Evolutionary conservation across 306 rosid species (phyloP), one percentile per base, ranked within the genome.

Genomic region (Quercus mongolica): DNA sequence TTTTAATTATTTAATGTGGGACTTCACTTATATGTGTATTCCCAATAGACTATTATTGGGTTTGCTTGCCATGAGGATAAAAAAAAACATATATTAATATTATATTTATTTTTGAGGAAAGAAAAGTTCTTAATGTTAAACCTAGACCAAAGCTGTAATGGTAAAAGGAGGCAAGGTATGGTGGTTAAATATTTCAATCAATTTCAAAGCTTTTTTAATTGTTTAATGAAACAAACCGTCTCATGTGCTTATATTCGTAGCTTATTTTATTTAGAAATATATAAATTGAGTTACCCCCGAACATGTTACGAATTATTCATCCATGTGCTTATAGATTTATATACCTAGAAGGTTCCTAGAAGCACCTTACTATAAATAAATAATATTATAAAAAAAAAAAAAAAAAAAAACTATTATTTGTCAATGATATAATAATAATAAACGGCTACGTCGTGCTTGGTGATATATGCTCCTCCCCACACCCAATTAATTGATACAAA

Each of bases 281-380:
- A 19, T 62, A 52, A 81, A 76, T 79, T 76, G 38, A 69, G 69
- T 79, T 80, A 70, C 46, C 73, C 73, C 18, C 10, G 14, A 67
- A 23, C 21, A 21, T 44, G 59, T 30, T 52, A 12, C 28, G 51
- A 80, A 59, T 74, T 46, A 62, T 75, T 74, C 68, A 79, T 76
- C 85, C 91, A 89, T 89, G 91, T 83, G 88, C 85, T 75, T 56
- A 76, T 85, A 71, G 14, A 49, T 49, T 10, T 49, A 49, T 78
- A 78, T 81, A 33, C 71, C 69, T 74, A 81, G 88, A 88, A 86
- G 80, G 56, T 64, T 83, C 86, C 71, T 38, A 0, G 74, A 81
- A 74, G 85, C 76, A 81, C 75, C 78, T 70, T 51, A 4, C 28
- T 71, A 58, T 71, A 61, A 63, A 8, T 2, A 41, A 41, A 41